Percentiles rank a stretch among this genome's conserved stretches.
Evolutionary conservation across 345 rosid species (phyloP).

Genomic region (Garcia nutans): DNA sequence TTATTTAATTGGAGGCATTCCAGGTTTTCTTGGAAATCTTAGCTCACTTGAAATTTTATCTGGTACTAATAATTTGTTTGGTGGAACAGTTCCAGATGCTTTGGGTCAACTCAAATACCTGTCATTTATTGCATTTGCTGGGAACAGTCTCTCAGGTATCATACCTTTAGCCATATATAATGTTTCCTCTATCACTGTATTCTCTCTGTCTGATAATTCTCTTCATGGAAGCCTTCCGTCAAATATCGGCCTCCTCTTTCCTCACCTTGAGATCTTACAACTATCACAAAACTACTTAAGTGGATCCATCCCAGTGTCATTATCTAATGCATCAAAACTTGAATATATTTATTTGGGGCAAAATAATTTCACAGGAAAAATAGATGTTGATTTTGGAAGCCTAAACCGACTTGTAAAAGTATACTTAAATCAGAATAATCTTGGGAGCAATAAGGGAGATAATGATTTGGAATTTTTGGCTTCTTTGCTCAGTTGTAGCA

Average conservation of each 20-base stretch:
- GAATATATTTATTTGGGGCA: neutral
- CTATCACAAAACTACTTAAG: neutral
- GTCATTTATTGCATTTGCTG: neutral
- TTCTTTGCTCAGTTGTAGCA: neutral
- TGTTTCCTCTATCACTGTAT: neutral
- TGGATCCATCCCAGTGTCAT: neutral
- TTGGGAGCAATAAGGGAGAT: neutral
- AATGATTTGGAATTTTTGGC: neutral
- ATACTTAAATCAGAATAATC: neutral
- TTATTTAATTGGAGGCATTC: conserved; percentile 20
- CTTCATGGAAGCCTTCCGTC: neutral
- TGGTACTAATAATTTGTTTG: neutral
- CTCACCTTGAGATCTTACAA: neutral
- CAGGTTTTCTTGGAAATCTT: conserved; percentile 8
- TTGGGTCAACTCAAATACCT: neutral
- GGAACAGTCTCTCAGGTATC: neutral
- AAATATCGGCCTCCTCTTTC: neutral
- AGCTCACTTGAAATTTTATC: neutral
- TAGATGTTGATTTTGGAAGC: neutral
- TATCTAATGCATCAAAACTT: neutral
- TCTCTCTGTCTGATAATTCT: neutral
- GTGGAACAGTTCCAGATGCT: neutral
- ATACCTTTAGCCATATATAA: neutral
- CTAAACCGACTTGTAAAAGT: neutral
- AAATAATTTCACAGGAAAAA: neutral